phyloP scores from a whole-genome alignment of 345 rosid genomes.

The Anacardium occidentale region DNA sequence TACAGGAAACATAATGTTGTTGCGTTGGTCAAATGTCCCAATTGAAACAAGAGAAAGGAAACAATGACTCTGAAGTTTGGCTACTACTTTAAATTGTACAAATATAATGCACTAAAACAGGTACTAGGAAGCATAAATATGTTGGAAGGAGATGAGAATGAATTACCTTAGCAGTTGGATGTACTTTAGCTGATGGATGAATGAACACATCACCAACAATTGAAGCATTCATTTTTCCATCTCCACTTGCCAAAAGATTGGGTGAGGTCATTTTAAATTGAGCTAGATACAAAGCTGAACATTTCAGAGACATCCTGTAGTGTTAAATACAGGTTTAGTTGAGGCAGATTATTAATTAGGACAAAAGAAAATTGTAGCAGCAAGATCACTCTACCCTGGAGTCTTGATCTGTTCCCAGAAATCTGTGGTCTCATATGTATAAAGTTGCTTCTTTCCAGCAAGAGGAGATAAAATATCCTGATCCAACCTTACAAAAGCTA shows the following conservation, averaged over 20 bases:
- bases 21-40: not conserved
- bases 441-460: constrained; percentile 80
- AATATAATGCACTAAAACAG: not conserved
- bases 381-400: constrained; percentile 51
- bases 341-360: not conserved
- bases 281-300: constrained; percentile 71
- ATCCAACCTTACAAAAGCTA: constrained; percentile 78
- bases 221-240: constrained; percentile 48
- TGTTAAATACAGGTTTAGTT: constrained; percentile 15
- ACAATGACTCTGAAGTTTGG: too few species aligned
- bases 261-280: constrained; percentile 56
- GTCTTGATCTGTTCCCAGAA: constrained; percentile 95
- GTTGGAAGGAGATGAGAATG: not conserved
- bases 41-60: not conserved
- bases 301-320: constrained; percentile 61
- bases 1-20: not conserved
- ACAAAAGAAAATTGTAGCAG: not conserved
- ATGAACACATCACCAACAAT: constrained; percentile 70
- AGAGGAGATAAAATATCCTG: constrained; percentile 90
- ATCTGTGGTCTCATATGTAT: constrained; percentile 68
- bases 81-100: not conserved
- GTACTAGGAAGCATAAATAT: not conserved
- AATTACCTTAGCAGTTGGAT: constrained; percentile 77
- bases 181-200: constrained; percentile 85
- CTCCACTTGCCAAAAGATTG: constrained; percentile 57